Base-by-base conservation (phyloP, 495 filamentous ascomycete species). In the Choiromyces venosus region DNA sequence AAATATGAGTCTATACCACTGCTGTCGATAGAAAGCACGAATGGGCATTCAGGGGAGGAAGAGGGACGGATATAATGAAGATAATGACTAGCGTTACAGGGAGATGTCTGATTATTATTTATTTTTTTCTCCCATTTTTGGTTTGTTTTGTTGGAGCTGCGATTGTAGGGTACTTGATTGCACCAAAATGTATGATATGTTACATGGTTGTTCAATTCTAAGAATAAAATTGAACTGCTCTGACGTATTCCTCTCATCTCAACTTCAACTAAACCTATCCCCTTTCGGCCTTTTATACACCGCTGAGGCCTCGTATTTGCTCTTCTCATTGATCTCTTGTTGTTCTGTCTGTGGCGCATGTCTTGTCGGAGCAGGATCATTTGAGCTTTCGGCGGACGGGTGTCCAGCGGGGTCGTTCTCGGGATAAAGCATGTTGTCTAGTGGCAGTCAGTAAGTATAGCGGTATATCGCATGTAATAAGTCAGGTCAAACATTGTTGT, bases 311-410 rank as follows among this genome's bases (percentile, higher is more conserved):
- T 98, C 92, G 83, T 97, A 98, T 84, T 97, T 96, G 82, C 92
- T 91, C 84, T 93, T 94, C 82, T 93, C 91, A 44, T 87, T 73
- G 42, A 93, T 85, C 74, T 87, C 85, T 74, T 93, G 86, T 66
- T 83, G 84, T 79, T 93, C 92, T 40, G 88, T 92, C 75, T 91
- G 85, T 3, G 92, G 91, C 66, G 90, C 90, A 83, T 96, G 94
- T 71, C 91, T 85, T 35, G 93, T 95, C 5, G 95, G 89, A 33
- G 94, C 94, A 38, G 94, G 94, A 85, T 97, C 94, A 65, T 85
- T 85, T 73, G 87, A 90, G 21, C 89, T 88, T 83, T 97, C 93
- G 71, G 87, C 85, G 78, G 91, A 93, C n/a, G 92, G 93, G 44
- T 90, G 93, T 10, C 86, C 87, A 19, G 87, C 88, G 73, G 87